Evolutionary conservation across 2,329 filamentous ascomycete species (phyloP), one percentile per base, ranked within the genome.

Genomic region (Xylariaceae sp.): DNA sequence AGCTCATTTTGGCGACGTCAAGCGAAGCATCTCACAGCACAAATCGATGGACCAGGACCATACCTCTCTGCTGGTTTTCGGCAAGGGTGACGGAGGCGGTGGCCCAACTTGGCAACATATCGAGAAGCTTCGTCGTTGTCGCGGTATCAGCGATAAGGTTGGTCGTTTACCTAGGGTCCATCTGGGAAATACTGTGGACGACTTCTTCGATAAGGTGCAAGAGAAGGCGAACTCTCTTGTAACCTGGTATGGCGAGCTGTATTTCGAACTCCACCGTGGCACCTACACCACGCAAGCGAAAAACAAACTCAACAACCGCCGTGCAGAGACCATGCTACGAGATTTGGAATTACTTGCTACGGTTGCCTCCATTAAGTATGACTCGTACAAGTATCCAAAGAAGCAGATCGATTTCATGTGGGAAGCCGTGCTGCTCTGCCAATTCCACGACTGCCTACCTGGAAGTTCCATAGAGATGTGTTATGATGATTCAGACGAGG

Each of bases 261-360:
- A 99, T 77, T 96, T 99, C 73, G 94, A 99, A 75, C 83, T 99
- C 53, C 94, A 99, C 73, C 89, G 94, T 61, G 94, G 94, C 56
- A 97, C 93, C 10, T 97, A 97, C 76, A 99, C 94, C 2, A 97
- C 93, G 0, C 93, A 97, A 74, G 89, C 92, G 61, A 96, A 97
- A 77, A 99, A 96, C 79, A 99, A 99, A 78, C 85, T 86, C 67
- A 93, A 95, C 78, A 99, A 97, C 73, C 85, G 94, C 57, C 88
- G 87, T 71, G 82, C 90, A 0, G 94, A 99, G 75, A 85, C 89
- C 56, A 75, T 96, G 76, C 81, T 99, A 56, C 88, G 92, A 51
- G 90, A 96, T 64, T 81, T 97, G 57, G 94, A 99, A 74, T 87
- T 90, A 65, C 79, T 97, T 42, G 90, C 92, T 6, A 96, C 94